Evolutionary conservation across 1,284 basidiomycete genomes (phyloP), one percentile per base, ranked within the genome.

Genomic region (Leccinum fuscescens): DNA sequence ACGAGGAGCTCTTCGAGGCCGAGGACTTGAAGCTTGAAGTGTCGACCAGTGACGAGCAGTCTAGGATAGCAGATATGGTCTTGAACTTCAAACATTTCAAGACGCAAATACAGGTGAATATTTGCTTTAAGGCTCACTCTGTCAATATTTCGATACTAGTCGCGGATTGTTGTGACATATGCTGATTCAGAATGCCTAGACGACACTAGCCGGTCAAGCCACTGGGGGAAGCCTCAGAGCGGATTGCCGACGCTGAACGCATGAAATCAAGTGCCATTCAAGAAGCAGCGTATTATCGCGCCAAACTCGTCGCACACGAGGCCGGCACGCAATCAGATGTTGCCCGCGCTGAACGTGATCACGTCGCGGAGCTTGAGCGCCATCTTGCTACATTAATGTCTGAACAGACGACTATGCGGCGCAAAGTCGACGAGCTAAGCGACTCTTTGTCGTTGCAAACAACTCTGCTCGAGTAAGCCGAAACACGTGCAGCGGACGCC

Each of bases 221-320:
- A 86, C 29, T 29, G 29, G 29, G 83, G 55, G 79, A 82, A 46
- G 86, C 89, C 6, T 93, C 93, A 6, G 89, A 93, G 49, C 88
- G 88, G 54, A 76, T 96, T 5, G 80, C 84, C 14, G 93, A 95
- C 64, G 89, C 92, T 2, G 94, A 98, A 65, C 86, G 90, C 42
- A 78, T 89, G 59, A 90, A 91, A 64, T 77, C 82, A 4, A 89
- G 86, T 55, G 96, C 97, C 1, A 76, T 94, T 6, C 94, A 99
- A 74, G 97, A 99, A 75, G 93, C 96, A 2, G 93, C 96, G 1
- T 99, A 93, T 78, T 98, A 95, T 74, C 93, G 96, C 53, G 93
- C 96, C 54, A 98, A 98, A 78, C 79, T 97, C 11, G 83, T 88
- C 4, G 94, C 96, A 0, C 78, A 94, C 61, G 97, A 99, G 73